phyloP scores from a whole-genome alignment of 495 filamentous ascomycete genomes.

The Penicillium silybi region DNA sequence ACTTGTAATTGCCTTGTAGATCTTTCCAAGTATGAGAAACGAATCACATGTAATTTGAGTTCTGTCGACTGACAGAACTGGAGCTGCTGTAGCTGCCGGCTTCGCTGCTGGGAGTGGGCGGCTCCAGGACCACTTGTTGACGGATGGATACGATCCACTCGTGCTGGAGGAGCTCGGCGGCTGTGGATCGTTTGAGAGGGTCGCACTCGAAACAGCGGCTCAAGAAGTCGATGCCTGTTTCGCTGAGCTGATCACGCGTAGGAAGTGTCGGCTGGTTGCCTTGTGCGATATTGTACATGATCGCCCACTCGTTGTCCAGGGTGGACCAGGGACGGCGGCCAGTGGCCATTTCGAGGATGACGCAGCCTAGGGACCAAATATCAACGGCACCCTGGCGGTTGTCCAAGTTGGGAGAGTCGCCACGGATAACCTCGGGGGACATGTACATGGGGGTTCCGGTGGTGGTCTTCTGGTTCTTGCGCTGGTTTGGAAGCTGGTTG shows the following conservation, averaged over 20 bases:
- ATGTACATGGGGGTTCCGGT: conserved; percentile 99
- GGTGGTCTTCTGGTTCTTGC: conserved; percentile 83
- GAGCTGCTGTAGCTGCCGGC: conserved; percentile 29
- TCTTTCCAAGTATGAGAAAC: neutral
- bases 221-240: conserved; percentile 82
- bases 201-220: conserved; percentile 84
- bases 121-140: conserved; percentile 55
- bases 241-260: conserved; percentile 74
- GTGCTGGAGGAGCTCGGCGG: conserved; percentile 87
- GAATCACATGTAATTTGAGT: conserved; percentile 30
- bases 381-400: conserved; percentile 85
- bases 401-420: conserved; percentile 51
- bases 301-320: conserved; percentile 98
- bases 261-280: conserved; percentile 89
- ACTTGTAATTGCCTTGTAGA: neutral
- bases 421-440: conserved; percentile 97
- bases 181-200: conserved; percentile 71
- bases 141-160: conserved; percentile 84
- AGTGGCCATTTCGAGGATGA: conserved; percentile 96
- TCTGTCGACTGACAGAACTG: conserved; percentile 30
- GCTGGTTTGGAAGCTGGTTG: conserved; percentile 24
- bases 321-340: conserved; percentile 94
- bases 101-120: conserved; percentile 45
- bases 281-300: conserved; percentile 99
- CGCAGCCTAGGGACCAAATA: conserved; percentile 95